Evolutionary conservation across 495 filamentous ascomycete species (phyloP), one percentile per base, ranked within the genome.

Genomic region (Articulospora tetracladia): DNA sequence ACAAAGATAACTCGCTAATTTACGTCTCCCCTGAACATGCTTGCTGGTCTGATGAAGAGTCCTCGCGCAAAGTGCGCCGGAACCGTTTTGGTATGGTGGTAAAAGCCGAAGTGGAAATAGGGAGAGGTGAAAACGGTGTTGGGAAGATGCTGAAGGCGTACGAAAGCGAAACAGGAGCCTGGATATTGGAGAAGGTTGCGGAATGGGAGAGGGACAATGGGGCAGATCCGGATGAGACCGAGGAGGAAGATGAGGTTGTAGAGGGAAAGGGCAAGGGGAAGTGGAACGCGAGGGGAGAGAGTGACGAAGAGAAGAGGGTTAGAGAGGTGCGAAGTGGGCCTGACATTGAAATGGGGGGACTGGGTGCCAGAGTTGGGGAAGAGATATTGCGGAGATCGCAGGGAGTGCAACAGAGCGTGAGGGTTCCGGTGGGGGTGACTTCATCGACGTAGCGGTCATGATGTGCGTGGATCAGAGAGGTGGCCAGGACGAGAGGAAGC

Each of bases 11-110:
- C 70, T 90, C 87, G 0, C 74, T 82, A 1, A 86, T 95, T 57
- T 93, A 87, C 64, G 89, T 96, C 24, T 77, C 85, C 0, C 74
- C 77, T 25, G 75, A 83, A 47, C 92, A 96, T 64, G 79, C 82
- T 10, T 84, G 88, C 60, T 96, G 91, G 91, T 72, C 69, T 17
- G 78, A 81, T 59, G 62, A 70, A 19, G 79, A 83, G 0, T 63
- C 77, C 12, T 72, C 69, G 0, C 78, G 82, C 55, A 86, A 85
- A 65, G 80, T 86, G 15, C 79, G 79, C 19, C 90, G 89, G 72
- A 73, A 73, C 13, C 79, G 88, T 2, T 90, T 90, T 59, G 89
- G 89, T 0, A 77, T 73, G 0, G 79, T 91, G 8, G 67, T 82
- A 30, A 75, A 76, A 59, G 81, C 79, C n/a, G 75, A 79, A 24